Conservation (phyloP, 163 green algal species). For the Scenedesmus sp. region DNA sequence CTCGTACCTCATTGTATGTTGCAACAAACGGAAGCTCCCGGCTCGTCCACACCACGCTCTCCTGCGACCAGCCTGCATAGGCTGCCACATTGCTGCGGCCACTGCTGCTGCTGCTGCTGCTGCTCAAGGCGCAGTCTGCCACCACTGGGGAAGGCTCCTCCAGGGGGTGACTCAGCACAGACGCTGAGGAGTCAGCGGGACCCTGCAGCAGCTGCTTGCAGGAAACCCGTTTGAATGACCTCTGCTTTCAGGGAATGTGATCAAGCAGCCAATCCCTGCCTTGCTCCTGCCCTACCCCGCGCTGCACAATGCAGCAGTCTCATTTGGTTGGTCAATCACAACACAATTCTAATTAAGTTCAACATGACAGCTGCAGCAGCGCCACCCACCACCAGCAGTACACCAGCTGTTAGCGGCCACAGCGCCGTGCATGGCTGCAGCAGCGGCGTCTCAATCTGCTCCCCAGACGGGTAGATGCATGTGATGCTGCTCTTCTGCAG, state of each 20-base stretch:
- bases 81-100: conserved; percentile 2
- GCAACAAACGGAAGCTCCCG: conserved; percentile 68
- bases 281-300: not conserved
- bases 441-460: conserved; percentile 66
- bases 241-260: not conserved
- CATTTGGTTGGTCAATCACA: no score
- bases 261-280: not conserved
- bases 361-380: not conserved
- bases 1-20: conserved; percentile 61
- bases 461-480: conserved; percentile 59
- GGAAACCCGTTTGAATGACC: not conserved
- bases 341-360: not conserved
- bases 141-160: conserved; percentile 69
- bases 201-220: conserved; percentile 34
- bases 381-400: not conserved
- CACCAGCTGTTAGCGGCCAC: conserved; percentile 63
- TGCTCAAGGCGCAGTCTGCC: conserved; percentile 49
- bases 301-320: no score
- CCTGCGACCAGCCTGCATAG: conserved; percentile 62
- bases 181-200: conserved; percentile 48
- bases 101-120: conserved; percentile 36
- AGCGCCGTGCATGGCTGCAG: conserved; percentile 57
- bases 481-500: conserved; percentile 65
- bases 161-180: conserved; percentile 75
- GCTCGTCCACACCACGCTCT: conserved; percentile 73